Percentiles rank a stretch among this genome's conserved stretches.
Evolutionary conservation across 2,329 filamentous ascomycete species (phyloP).

Genomic region (Aspergillus fumigatus): DNA sequence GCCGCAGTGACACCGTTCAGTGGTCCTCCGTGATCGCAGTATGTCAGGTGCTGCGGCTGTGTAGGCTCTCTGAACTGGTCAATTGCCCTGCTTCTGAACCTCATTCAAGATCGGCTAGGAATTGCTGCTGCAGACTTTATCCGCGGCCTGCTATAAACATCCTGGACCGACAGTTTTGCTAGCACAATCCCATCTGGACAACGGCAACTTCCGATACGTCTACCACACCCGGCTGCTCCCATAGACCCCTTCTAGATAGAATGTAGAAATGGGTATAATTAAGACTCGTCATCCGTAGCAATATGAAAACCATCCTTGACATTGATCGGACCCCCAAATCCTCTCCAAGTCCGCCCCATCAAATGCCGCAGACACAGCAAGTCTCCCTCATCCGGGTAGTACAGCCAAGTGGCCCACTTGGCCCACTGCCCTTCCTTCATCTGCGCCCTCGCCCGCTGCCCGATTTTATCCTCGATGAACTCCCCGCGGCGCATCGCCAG

Average conservation of each 20-base stretch:
- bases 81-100: slow-evolving; percentile 13
- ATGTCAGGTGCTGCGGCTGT: slow-evolving; percentile 12
- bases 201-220: too few relatives aligned
- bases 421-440: slow-evolving; percentile 9
- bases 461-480: slow-evolving; percentile 12
- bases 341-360: slow-evolving; percentile 7
- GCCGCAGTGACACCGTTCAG: slow-evolving; percentile 11
- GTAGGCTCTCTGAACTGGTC: slow-evolving; percentile 11
- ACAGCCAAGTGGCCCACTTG: slow-evolving; percentile 7
- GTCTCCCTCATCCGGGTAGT: slow-evolving; percentile 5
- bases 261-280: too few relatives aligned
- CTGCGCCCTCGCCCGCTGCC: slow-evolving; percentile 6
- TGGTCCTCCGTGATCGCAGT: slow-evolving; percentile 11
- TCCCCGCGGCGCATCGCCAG: slow-evolving; percentile 7
- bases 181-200: too few relatives aligned
- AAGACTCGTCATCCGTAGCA: not conserved
- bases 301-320: not conserved
- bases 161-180: too few relatives aligned
- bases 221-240: too few relatives aligned
- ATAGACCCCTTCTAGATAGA: too few relatives aligned
- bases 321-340: not conserved
- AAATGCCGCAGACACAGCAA: slow-evolving; percentile 5
- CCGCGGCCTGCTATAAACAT: not conserved
- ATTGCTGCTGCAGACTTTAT: slow-evolving; percentile 15
- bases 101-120: slow-evolving; percentile 9